Base-by-base conservation (phyloP, 2,329 filamentous ascomycete species). In the Xylariaceae sp. region DNA sequence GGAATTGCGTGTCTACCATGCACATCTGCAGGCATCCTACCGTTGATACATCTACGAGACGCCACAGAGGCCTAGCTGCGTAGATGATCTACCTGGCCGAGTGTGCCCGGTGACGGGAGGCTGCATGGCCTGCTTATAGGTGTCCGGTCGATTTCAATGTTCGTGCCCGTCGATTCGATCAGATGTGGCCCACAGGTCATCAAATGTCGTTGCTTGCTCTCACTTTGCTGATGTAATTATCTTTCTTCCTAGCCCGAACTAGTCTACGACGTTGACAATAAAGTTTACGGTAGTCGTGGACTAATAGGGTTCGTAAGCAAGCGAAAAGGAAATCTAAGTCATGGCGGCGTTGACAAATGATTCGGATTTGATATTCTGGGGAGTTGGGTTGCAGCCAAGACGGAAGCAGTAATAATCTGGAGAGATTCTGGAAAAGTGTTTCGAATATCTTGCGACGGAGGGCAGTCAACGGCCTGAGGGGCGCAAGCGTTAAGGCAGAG, bases 11-110 rank as follows among this genome's bases (percentile, higher is more conserved):
- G 66, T 69, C 67, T 46, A 53, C 67, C 66, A 72, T 72, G 73
- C 72, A 72, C 61, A 63, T 63, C 73, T 79, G 76, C 76, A 77
- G 64, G 66, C 69, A 77, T 65, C 76, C 76, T 76, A 65, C 69
- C 67, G 66, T 70, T 68, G 73, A 70, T 71, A 62, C 63, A 67
- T 71, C 70, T 72, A 72, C 66, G 67, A 75, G 69, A 72, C 70
- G 73, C 73, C 74, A 75, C 74, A 74, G 72, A 73, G 71, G 73
- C 64, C 60, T 63, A 28, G 58, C 59, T 69, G 70, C 66, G 65
- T 64, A 67, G 70, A 61, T 63, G 65, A 67, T 66, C 61, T 69
- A 59, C 64, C 65, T 70, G 61, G 67, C 58, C 64, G 61, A 63
- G 60, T 58, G 64, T 64, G 61, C 61, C 63, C 66, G 69, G 61